Evolutionary conservation across 768 basidiomycete species (phyloP).

Genomic region (Podaxis mareebaensis): DNA sequence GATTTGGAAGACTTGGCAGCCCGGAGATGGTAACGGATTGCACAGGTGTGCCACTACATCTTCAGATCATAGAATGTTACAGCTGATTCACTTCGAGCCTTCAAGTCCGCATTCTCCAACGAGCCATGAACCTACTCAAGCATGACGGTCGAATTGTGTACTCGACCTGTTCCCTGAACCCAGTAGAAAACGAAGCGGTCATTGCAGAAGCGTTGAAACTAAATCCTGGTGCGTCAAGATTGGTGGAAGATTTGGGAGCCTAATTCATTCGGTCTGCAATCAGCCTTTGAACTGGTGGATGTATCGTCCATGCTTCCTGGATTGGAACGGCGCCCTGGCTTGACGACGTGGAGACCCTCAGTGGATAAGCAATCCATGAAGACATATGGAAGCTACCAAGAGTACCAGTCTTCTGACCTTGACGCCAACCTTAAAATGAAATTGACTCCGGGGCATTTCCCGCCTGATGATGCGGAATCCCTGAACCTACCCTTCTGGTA

Average conservation of each 20-base stretch:
- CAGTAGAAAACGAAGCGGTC: slow-evolving; percentile 96
- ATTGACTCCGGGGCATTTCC: slow-evolving; percentile 77
- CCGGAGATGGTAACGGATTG: slow-evolving; percentile 86
- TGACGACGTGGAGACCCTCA: slow-evolving; percentile 78
- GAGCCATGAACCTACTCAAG: slow-evolving; percentile 89
- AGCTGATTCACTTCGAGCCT: slow-evolving; percentile 48
- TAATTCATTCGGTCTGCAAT: background rate
- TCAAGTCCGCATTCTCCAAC: slow-evolving; percentile 88
- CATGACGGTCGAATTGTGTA: slow-evolving; percentile 90
- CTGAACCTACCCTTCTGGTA: slow-evolving; percentile 77
- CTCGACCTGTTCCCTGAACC: slow-evolving; percentile 97
- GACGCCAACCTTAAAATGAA: slow-evolving; percentile 57
- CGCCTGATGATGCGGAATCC: slow-evolving; percentile 60
- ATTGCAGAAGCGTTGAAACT: slow-evolving; percentile 78
- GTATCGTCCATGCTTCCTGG: slow-evolving; percentile 69
- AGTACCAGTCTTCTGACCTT: slow-evolving; percentile 52
- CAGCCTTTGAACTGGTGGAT: slow-evolving; percentile 80
- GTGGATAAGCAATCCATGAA: slow-evolving; percentile 52
- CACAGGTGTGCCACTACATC: slow-evolving; percentile 56
- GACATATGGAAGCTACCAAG: slow-evolving; percentile 60
- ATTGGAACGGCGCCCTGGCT: slow-evolving; percentile 75
- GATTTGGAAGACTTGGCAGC: slow-evolving; percentile 93
- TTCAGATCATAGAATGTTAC: slow-evolving; percentile 9
- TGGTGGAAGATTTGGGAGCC: background rate
- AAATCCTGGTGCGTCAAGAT: slow-evolving; percentile 55